Conservation (phyloP, 2,329 filamentous ascomycete genomes). For the Leptographium galeiforme region DNA sequence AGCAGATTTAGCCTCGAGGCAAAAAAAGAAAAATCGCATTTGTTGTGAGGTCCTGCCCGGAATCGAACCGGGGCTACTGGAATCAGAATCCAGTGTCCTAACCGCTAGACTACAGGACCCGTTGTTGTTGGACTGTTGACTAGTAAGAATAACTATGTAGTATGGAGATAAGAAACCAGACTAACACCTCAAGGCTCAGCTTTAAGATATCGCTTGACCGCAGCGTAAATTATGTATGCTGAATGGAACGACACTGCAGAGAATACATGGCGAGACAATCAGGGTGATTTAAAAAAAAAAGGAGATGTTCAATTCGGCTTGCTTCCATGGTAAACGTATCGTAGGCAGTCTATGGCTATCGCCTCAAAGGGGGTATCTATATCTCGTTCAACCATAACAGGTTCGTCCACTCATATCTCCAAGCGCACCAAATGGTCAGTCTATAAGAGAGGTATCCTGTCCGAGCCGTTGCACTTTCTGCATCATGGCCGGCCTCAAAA, state of each 20-base stretch:
- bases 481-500: background rate
- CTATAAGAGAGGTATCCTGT: too few species aligned
- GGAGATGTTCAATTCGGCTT: too few species aligned
- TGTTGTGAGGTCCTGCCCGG: background rate
- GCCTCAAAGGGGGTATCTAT: background rate
- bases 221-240: too few species aligned
- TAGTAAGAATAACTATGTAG: background rate
- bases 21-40: background rate
- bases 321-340: too few species aligned
- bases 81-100: constrained; percentile 4
- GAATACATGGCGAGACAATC: too few species aligned
- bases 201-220: too few species aligned
- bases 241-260: too few species aligned
- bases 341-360: background rate
- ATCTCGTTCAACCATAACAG: background rate
- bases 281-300: too few species aligned
- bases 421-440: background rate
- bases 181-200: too few species aligned
- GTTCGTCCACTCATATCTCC: too few species aligned
- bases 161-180: background rate
- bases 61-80: constrained; percentile 2
- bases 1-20: too few species aligned
- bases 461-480: background rate
- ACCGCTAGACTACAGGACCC: constrained; percentile 3
- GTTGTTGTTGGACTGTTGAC: background rate